Evolutionary conservation across 768 basidiomycete genomes (phyloP).

Genomic region (Mycena belliarum): DNA sequence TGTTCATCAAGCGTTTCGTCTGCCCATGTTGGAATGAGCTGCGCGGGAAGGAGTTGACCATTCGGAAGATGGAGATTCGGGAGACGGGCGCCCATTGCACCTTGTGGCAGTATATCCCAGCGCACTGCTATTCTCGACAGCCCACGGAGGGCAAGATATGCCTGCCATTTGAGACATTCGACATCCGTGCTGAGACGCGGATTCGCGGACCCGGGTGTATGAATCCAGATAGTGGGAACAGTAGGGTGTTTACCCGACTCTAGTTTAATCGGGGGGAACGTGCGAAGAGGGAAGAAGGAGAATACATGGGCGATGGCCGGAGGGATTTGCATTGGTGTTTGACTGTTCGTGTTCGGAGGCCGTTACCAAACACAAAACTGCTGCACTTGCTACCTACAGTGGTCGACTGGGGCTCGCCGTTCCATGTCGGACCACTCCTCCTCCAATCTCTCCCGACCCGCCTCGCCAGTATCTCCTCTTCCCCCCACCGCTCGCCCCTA

Average conservation of each 20-base stretch:
- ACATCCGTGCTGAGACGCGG: constrained; percentile 70
- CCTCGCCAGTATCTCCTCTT: constrained; percentile 51
- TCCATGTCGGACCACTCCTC: constrained; percentile 44
- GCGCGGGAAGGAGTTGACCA: constrained; percentile 59
- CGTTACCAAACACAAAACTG: not conserved
- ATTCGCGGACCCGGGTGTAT: constrained; percentile 39
- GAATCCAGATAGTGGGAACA: constrained; percentile 65
- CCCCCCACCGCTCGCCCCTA: constrained; percentile 57
- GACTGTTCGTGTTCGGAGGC: not conserved
- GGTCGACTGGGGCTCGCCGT: not conserved
- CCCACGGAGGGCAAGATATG: constrained; percentile 72
- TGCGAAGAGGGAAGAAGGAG: constrained; percentile 60
- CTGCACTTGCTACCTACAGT: not conserved
- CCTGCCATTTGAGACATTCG: constrained; percentile 91
- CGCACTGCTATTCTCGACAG: constrained; percentile 53
- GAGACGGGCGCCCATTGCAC: constrained; percentile 66
- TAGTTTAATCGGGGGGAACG: constrained; percentile 43
- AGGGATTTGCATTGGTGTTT: constrained; percentile 30
- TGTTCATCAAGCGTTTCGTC: constrained; percentile 50
- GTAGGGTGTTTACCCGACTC: constrained; percentile 27
- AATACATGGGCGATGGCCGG: constrained; percentile 47
- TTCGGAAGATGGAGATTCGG: constrained; percentile 72
- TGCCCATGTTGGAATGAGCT: constrained; percentile 74
- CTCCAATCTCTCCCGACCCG: constrained; percentile 60
- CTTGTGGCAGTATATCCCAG: constrained; percentile 70